These are phyloP conservation scores for Rhizophlyctis rosea DNA, from an alignment of 192 early-diverging fungal species.

Conservation along the genomic window DNA sequence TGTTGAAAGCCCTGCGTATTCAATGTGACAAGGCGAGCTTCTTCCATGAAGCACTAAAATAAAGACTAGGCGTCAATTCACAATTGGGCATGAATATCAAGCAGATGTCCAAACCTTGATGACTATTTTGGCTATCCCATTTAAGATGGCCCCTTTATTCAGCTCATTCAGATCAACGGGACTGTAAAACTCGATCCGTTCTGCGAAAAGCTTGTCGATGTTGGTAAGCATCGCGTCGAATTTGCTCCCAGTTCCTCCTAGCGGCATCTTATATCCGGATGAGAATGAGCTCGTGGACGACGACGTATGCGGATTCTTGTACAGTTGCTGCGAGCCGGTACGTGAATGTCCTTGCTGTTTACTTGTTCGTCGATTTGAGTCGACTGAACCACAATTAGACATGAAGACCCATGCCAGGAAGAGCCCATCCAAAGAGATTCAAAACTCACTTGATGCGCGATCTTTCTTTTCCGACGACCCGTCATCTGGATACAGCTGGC, in stretches of 20 bases:
- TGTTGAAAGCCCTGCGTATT: conserved; percentile 53
- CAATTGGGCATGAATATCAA: too few relatives aligned
- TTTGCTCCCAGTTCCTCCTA: conserved; percentile 21
- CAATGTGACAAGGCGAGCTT: conserved; percentile 50
- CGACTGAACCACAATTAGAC: conserved; percentile 6
- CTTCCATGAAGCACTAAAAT: conserved; percentile 46
- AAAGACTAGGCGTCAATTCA: too few relatives aligned
- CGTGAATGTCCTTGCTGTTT: conserved; percentile 21
- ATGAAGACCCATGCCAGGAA: too few relatives aligned
- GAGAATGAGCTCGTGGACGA: conserved; percentile 27
- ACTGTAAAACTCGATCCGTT: conserved; percentile 62
- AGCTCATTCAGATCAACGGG: conserved; percentile 59
- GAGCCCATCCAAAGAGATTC: too few relatives aligned
- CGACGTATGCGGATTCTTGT: conserved; percentile 11
- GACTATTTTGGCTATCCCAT: conserved; percentile 55
- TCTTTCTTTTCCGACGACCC: conserved; percentile 23
- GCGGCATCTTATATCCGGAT: conserved; percentile 28
- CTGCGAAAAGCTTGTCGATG: conserved; percentile 71
- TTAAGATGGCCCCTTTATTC: conserved; percentile 43
- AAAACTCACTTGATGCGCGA: background rate
- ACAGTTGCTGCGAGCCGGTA: conserved; percentile 15
- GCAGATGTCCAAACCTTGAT: conserved; percentile 51
- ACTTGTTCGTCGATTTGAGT: too few relatives aligned
- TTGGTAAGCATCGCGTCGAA: conserved; percentile 53
- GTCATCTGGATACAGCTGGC: conserved; percentile 23